Percentiles rank a stretch among this genome's conserved stretches.
These are phyloP conservation scores for Zizania palustris DNA, from an alignment of 202 grass and related monocot genomes.

Conservation along the genomic window DNA sequence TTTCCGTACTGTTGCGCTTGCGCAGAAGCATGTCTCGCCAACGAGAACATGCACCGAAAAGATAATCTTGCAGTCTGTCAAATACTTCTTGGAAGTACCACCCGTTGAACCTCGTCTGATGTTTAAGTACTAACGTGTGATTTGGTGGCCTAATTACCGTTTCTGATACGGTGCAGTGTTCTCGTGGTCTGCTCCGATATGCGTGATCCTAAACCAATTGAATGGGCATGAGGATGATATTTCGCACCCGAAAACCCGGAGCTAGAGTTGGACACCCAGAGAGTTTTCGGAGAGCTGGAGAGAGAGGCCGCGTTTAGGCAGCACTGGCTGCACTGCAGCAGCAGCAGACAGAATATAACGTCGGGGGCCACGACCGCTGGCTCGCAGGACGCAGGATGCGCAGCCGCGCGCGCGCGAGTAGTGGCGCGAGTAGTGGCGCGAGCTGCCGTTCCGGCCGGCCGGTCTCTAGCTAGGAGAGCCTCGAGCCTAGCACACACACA, in stretches of 20 bases:
- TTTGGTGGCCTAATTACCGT: no score
- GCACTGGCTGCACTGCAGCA: background rate
- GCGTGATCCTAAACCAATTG: background rate
- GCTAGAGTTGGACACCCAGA: background rate
- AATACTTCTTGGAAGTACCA: no score
- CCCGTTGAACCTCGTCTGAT: no score
- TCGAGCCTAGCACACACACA: background rate
- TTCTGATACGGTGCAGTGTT: no score
- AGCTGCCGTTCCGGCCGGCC: constrained; percentile 26
- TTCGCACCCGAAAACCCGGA: constrained; percentile 53
- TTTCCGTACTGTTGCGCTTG: no score
- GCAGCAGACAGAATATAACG: constrained; percentile 39
- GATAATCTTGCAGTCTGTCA: no score
- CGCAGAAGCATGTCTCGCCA: no score
- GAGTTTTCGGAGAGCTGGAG: background rate
- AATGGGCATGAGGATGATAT: constrained; percentile 24
- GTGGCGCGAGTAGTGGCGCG: no score
- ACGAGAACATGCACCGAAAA: no score
- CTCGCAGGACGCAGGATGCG: background rate
- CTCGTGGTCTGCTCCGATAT: no score
- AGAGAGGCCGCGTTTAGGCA: background rate
- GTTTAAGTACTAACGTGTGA: no score
- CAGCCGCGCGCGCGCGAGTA: background rate
- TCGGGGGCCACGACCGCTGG: background rate
- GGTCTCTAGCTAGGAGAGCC: background rate